phyloP scores from a whole-genome alignment of 345 rosid species.

The Eucalyptus pauciflora region DNA sequence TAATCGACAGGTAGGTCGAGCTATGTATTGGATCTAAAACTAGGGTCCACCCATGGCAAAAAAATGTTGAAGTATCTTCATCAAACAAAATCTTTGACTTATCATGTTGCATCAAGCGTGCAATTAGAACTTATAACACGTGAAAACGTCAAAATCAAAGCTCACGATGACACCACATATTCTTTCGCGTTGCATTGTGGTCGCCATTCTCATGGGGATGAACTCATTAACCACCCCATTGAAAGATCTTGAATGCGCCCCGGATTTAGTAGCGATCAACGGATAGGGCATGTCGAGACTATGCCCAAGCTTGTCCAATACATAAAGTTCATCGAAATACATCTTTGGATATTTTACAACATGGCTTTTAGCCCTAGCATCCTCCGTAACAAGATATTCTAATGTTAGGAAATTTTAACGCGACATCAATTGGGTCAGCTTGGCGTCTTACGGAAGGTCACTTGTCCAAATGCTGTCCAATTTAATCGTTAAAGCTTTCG shows the following conservation, averaged over 20 bases:
- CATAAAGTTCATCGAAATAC: too few species aligned
- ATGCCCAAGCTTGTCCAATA: too few species aligned
- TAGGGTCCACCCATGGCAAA: neutral
- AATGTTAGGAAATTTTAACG: neutral
- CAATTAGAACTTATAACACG: rapidly evolving
- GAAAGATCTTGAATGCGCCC: neutral
- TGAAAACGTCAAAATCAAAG: neutral
- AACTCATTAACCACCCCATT: neutral
- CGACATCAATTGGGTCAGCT: neutral
- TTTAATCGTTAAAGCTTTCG: neutral
- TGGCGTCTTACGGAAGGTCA: neutral
- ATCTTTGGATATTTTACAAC: neutral
- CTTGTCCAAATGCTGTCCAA: neutral
- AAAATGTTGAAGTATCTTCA: too few species aligned
- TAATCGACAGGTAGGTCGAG: neutral
- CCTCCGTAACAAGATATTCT: too few species aligned
- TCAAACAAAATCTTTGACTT: too few species aligned
- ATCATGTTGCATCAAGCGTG: neutral
- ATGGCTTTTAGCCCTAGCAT: neutral
- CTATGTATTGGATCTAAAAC: neutral
- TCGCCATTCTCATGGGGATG: neutral
- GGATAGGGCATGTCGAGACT: too few species aligned
- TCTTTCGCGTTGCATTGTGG: rapidly evolving
- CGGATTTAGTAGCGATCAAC: neutral
- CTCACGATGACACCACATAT: rapidly evolving